phyloP scores from a whole-genome alignment of 1,284 basidiomycete species.

The Hymenochaete sp. region DNA sequence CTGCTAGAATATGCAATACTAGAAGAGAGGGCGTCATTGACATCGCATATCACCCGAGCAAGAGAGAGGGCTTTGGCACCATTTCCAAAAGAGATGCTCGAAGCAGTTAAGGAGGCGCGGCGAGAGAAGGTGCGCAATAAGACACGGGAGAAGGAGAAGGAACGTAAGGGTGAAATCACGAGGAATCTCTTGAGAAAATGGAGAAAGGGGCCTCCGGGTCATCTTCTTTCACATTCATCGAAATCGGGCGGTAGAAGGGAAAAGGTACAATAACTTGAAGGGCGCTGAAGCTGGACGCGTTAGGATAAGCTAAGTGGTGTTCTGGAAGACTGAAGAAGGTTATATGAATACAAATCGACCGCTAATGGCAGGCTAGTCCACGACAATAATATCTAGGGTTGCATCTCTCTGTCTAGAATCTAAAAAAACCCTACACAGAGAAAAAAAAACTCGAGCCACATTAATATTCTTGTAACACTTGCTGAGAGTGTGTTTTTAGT shows the following conservation, averaged over 20 bases:
- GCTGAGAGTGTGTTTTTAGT: too few species aligned
- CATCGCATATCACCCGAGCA: too few species aligned
- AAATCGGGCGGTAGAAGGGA: conserved; percentile 33
- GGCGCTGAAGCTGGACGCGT: conserved; percentile 57
- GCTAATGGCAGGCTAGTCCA: too few species aligned
- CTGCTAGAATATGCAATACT: too few species aligned
- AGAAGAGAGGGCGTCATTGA: too few species aligned
- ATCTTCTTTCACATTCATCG: conserved; percentile 45
- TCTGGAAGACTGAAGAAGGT: too few species aligned
- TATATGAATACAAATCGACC: too few species aligned
- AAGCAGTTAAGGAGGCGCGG: conserved; percentile 43
- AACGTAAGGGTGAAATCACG: conserved; percentile 51
- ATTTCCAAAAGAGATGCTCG: conserved; percentile 41
- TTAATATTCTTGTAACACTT: too few species aligned
- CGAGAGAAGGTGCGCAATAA: conserved; percentile 52
- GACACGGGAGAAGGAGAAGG: conserved; percentile 47
- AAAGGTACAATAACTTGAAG: conserved; percentile 43
- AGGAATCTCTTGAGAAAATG: conserved; percentile 37
- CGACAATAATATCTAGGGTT: too few species aligned
- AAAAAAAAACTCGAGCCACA: too few species aligned
- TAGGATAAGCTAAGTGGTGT: conserved; percentile 39
- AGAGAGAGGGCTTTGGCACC: conserved; percentile 33
- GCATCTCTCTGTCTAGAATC: too few species aligned
- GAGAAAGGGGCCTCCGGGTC: conserved; percentile 51
- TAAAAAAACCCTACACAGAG: too few species aligned